Evolutionary conservation across 2,329 filamentous ascomycete species (phyloP).

Genomic region (Fonsecaea multimorphosa): DNA sequence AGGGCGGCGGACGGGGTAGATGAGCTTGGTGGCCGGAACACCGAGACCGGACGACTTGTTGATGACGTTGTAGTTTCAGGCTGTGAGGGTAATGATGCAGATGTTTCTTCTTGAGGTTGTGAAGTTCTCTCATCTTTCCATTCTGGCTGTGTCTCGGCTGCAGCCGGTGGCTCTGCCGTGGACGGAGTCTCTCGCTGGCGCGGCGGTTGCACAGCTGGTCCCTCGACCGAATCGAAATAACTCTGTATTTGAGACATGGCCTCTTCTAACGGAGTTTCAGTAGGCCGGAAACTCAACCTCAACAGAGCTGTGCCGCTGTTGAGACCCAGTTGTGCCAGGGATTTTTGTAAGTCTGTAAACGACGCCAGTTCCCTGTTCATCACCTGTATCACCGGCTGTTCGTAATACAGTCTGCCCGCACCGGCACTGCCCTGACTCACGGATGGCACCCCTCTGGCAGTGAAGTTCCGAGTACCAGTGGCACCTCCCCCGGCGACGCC

Average conservation of each 20-base stretch:
- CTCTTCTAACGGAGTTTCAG: constrained; percentile 78
- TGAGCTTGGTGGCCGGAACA: constrained; percentile 77
- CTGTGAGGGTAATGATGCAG: constrained; percentile 18
- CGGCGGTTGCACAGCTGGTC: constrained; percentile 12
- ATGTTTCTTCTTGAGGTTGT: constrained; percentile 20
- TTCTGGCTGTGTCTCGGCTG: constrained; percentile 27
- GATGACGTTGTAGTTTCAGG: constrained; percentile 38
- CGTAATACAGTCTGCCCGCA: constrained; percentile 82
- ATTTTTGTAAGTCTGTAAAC: constrained; percentile 86
- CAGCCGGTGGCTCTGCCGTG: constrained; percentile 26
- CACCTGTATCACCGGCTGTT: constrained; percentile 82
- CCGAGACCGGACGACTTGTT: constrained; percentile 61
- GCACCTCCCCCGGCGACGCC: constrained; percentile 62
- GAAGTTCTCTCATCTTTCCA: constrained; percentile 30
- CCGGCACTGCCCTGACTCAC: constrained; percentile 59
- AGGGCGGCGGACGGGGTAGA: constrained; percentile 76
- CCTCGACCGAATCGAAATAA: constrained; percentile 52
- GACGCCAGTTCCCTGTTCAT: constrained; percentile 79
- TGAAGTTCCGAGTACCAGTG: constrained; percentile 73
- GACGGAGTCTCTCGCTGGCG: constrained; percentile 7
- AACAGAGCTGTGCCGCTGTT: constrained; percentile 83
- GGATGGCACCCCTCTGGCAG: constrained; percentile 76
- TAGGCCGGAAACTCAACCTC: constrained; percentile 75
- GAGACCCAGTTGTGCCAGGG: constrained; percentile 82
- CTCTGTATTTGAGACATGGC: constrained; percentile 81